These are phyloP conservation scores for Penicillium bovifimosum DNA, from an alignment of 495 filamentous ascomycete genomes.

Conservation along the genomic window DNA sequence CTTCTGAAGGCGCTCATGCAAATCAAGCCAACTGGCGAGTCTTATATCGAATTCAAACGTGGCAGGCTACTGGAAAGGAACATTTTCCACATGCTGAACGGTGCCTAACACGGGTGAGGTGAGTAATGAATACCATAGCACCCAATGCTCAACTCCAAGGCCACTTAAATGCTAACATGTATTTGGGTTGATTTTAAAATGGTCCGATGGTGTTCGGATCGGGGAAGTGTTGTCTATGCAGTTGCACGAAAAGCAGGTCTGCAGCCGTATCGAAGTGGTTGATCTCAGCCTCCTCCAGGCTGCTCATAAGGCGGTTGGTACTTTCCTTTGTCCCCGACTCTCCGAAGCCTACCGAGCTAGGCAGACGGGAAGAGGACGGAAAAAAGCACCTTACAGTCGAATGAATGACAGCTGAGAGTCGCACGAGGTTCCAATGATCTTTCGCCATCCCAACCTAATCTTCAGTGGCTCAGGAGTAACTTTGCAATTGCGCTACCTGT, in stretches of 20 bases:
- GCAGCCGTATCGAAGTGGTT: constrained; percentile 14
- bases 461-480: not conserved
- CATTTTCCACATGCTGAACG: not conserved
- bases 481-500: too few species aligned
- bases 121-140: not conserved
- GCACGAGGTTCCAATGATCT: not conserved
- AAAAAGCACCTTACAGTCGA: not conserved
- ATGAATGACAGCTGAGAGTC: not conserved
- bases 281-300: constrained; percentile 6
- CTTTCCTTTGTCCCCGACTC: constrained; percentile 9
- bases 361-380: not conserved
- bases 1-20: constrained; percentile 6
- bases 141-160: too few species aligned
- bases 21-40: not conserved
- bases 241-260: too few species aligned
- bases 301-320: constrained; percentile 1
- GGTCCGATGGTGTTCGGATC: too few species aligned
- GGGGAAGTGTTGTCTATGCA: too few species aligned
- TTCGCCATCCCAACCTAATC: not conserved
- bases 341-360: not conserved
- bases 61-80: not conserved
- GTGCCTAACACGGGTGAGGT: not conserved
- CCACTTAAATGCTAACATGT: too few species aligned
- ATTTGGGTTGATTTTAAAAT: too few species aligned
- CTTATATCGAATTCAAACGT: not conserved